phyloP scores from a whole-genome alignment of 352 stramenopile species.

The Aphanomyces astaci region DNA sequence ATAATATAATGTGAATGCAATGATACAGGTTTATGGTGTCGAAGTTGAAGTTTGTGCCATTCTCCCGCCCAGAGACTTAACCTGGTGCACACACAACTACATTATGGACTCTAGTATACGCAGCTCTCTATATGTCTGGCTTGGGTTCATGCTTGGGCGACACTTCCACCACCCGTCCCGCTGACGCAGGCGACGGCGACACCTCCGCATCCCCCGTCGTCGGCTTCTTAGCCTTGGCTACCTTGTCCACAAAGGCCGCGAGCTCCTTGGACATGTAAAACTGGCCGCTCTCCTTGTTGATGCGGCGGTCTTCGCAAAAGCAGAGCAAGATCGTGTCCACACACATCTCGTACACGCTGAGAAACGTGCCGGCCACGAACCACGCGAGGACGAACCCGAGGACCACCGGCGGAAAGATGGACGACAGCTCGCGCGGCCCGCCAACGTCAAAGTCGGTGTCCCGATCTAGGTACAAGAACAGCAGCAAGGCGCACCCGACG shows the following conservation, averaged over 20 bases:
- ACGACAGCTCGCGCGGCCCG: slow-evolving; percentile 61
- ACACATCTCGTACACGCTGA: slow-evolving; percentile 91
- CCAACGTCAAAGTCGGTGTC: slow-evolving; percentile 48
- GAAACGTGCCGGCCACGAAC: slow-evolving; percentile 91
- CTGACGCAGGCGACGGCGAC: neutral
- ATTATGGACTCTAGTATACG: neutral
- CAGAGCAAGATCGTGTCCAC: slow-evolving; percentile 94
- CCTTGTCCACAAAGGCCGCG: slow-evolving; percentile 53
- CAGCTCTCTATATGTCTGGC: neutral
- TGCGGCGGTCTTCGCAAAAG: slow-evolving; percentile 89
- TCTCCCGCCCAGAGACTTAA: too few relatives aligned
- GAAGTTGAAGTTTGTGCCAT: too few relatives aligned
- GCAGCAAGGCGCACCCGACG: slow-evolving; percentile 42
- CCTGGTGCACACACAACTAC: too few relatives aligned
- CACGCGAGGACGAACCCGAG: slow-evolving; percentile 88
- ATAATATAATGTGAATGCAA: too few relatives aligned
- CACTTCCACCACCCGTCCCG: neutral
- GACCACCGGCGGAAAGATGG: slow-evolving; percentile 75
- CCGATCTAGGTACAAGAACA: slow-evolving; percentile 54
- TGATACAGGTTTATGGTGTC: too few relatives aligned
- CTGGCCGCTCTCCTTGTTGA: slow-evolving; percentile 57
- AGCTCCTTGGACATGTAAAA: slow-evolving; percentile 80
- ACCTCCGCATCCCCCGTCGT: slow-evolving; percentile 1
- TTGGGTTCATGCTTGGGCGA: neutral
- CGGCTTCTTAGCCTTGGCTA: slow-evolving; percentile 27